Evolutionary conservation across 306 rosid species (phyloP), one percentile per base, ranked within the genome.

Genomic region (Pyrus bretschneideri): DNA sequence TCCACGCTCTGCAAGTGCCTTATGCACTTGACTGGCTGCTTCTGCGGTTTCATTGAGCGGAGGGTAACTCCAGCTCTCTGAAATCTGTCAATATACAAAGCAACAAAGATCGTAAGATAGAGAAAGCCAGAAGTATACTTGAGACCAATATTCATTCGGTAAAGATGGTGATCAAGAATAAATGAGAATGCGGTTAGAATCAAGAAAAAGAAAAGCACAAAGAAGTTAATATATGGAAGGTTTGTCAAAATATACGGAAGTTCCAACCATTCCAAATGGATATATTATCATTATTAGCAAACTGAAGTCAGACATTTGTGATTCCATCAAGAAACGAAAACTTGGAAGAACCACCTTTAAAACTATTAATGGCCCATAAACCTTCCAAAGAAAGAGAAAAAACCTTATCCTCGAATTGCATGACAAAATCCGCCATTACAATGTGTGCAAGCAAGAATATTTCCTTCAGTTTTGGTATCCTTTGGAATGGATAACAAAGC

Each of bases 11-110:
- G 92, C 92, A 68, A 95, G 92, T 22, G 87, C 89, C 78, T 88
- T 87, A 63, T 71, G 93, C 71, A 95, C 97, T 81, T 77, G 87
- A 74, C 81, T 83, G 30, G 97, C 97, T 42, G 96, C 97, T 82
- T 92, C 88, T 4, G 91, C 93, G 17, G 97, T 92, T 79, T 92
- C 98, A 38, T 80, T 88, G 33, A 95, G 93, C 18, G 97, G 98
- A 25, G 97, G 98, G 83, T 92, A 95, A 79, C 98, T 95, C 98
- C 98, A 95, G 85, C 91, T 95, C 78, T 95, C 97, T 4, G 93
- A 84, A 40, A 95, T 95, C 98, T 95, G 89, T 33, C 58, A 60
- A 82, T 46, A 22, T 55, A 58, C 67, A 80, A 71, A 55, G 79
- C 10, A 70, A 57, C 55, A 9, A 14, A 29, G 29, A 71, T 70